These are phyloP conservation scores for Suhomyces xylopsoci DNA, from an alignment of 805 yeast genomes.

Conservation along the genomic window DNA sequence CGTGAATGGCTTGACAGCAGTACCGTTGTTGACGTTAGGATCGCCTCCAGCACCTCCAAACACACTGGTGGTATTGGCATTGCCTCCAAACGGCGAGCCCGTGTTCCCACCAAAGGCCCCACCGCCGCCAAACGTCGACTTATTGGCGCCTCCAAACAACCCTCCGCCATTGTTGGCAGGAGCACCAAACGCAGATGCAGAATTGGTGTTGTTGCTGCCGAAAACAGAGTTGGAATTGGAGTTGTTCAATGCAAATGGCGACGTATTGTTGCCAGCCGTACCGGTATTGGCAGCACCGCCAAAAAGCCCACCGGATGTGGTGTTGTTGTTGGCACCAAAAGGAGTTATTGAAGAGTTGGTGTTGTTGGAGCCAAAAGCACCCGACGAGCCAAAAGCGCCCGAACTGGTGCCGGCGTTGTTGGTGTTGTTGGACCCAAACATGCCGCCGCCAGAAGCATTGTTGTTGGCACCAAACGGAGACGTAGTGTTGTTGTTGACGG, in stretches of 20 bases:
- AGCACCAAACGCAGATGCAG: conserved; percentile 1
- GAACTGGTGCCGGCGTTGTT: conserved; percentile 11
- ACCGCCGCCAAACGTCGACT: conserved; percentile 13
- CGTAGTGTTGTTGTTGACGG: conserved; percentile 13
- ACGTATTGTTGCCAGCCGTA: conserved; percentile 9
- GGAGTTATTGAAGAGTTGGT: conserved; percentile 17
- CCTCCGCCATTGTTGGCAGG: conserved; percentile 15
- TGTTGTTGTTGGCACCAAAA: conserved; percentile 24
- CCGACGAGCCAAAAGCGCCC: conserved; percentile 9
- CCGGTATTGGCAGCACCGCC: conserved; percentile 4
- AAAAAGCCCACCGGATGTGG: conserved; percentile 15
- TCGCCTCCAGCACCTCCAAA: conserved; percentile 24
- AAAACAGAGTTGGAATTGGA: conserved; percentile 38
- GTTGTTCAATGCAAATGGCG: conserved; percentile 5
- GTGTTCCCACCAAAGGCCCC: conserved; percentile 12
- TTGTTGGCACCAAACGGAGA: conserved; percentile 16
- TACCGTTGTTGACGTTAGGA: conserved; percentile 54
- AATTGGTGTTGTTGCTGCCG: conserved; percentile 17
- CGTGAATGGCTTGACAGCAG: conserved; percentile 67
- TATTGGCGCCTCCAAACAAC: conserved; percentile 23
- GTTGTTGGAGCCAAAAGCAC: conserved; percentile 17
- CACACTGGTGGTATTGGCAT: conserved; percentile 12
- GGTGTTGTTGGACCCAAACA: conserved; percentile 11
- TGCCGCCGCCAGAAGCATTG: conserved; percentile 4
- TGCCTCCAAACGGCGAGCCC: conserved; percentile 28